Base-by-base conservation (phyloP, 768 basidiomycete genomes). In the Gyrodon lividus region DNA sequence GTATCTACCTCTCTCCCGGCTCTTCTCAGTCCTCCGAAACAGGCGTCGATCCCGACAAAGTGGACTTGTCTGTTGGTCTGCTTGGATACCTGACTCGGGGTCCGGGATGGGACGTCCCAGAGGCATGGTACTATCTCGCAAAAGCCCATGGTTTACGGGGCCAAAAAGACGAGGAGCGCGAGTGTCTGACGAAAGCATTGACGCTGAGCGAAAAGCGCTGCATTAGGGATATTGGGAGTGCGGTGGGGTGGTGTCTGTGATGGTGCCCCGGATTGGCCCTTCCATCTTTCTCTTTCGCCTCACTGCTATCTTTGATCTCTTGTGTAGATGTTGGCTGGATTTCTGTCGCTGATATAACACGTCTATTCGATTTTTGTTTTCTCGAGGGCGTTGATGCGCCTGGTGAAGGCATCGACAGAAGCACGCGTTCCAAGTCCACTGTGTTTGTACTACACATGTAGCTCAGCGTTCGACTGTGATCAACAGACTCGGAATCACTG, bases 51-150 rank as follows among this genome's bases (percentile, higher is more conserved):
- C 60, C 62, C 40, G 76, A 72, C 56, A 79, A 86, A 61, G 76
- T 88, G 7, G 92, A 96, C 62, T 75, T 97, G 34, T 91, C 91
- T 0, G 92, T 89, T 4, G 87, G 87, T 2, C 72, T 95, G 60
- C 76, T 98, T 23, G 80, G 80, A 1, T 82, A 89, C 56, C 63
- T 93, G 43, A 90, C 92, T 0, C 81, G 83, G 35, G 90, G 88
- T 0, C 72, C 75, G 0, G 96, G 87, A 10, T 98, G 94, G 93
- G 87, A 97, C 65, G 80, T 89, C 2, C 82, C 94, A 0, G 96
- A 98, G 66, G 95, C 89, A 22, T 99, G 96, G 96, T 96, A 88
- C 68, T 89, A 84, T 66, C 77, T 98, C 13, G 90, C 86, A 6
- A 91, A 86, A 61, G 87, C 86, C 20, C 88, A 88, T 61, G 83